Conservation (phyloP, 2,329 filamentous ascomycete genomes). For the Paracamarosporium sp. region DNA sequence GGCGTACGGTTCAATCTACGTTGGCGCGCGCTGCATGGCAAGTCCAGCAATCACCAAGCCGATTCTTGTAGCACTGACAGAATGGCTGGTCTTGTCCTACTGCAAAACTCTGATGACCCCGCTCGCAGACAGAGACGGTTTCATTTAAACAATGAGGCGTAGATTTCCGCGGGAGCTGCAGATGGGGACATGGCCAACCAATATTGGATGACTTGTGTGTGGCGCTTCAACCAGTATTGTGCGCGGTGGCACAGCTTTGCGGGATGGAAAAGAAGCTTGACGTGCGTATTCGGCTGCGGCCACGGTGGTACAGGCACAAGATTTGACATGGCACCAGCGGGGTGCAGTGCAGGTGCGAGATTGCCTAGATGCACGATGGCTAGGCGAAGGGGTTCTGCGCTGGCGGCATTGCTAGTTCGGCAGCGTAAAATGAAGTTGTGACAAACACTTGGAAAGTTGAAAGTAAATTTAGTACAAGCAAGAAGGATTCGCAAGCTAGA, state of each 20-base stretch:
- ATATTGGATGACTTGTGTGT: slow-evolving; percentile 12
- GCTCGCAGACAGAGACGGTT: slow-evolving; percentile 15
- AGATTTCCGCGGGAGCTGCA: not conserved
- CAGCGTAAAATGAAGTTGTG: slow-evolving; percentile 1
- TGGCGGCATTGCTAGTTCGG: not conserved
- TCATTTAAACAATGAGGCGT: slow-evolving; percentile 19
- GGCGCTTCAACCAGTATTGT: slow-evolving; percentile 25
- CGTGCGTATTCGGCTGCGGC: slow-evolving; percentile 25
- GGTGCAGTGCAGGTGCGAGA: slow-evolving; percentile 1
- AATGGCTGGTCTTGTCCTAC: slow-evolving; percentile 8
- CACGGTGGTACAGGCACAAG: slow-evolving; percentile 10
- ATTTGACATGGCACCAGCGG: not conserved
- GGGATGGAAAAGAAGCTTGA: slow-evolving; percentile 35
- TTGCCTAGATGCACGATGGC: not conserved
- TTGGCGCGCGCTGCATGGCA: slow-evolving; percentile 8
- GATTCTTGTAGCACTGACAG: slow-evolving; percentile 8
- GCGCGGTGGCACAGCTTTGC: slow-evolving; percentile 31
- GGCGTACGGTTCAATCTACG: not conserved
- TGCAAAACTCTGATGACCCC: not conserved
- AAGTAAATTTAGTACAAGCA: not conserved
- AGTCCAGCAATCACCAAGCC: slow-evolving; percentile 17
- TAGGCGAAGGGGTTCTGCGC: not conserved
- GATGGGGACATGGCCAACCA: slow-evolving; percentile 2
- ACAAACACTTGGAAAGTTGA: not conserved
- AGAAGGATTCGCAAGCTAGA: not conserved